These are phyloP conservation scores for Fusarium sp. DNA, from an alignment of 2,329 filamentous ascomycete species.

Conservation along the genomic window DNA sequence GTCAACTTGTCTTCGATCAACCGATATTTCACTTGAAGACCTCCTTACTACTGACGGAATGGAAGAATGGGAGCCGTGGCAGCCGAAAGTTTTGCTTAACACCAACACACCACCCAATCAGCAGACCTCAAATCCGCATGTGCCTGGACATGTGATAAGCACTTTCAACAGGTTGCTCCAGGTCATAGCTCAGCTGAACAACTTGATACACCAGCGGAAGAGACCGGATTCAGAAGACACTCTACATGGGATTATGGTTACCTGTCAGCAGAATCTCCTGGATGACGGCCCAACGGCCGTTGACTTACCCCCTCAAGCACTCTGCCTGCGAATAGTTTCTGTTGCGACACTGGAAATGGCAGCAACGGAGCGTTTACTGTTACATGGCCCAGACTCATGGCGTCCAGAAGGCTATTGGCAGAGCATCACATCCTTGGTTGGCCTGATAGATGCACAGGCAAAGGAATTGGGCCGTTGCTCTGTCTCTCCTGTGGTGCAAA, in stretches of 20 bases:
- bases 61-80: constrained; percentile 16
- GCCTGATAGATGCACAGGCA: not conserved
- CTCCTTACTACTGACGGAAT: not conserved
- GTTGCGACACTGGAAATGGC: not conserved
- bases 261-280: not conserved
- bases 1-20: not conserved
- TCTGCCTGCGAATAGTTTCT: not conserved
- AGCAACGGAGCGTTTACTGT: not conserved
- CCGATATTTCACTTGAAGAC: not conserved
- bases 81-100: not conserved
- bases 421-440: not conserved
- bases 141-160: constrained; percentile 14
- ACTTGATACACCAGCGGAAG: not conserved
- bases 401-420: not conserved
- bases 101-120: rapidly evolving
- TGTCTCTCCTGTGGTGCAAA: not conserved
- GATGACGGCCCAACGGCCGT: rapidly evolving
- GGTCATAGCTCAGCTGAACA: not conserved
- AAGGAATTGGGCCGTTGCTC: not conserved
- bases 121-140: not conserved
- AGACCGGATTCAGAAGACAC: rapidly evolving
- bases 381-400: not conserved
- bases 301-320: not conserved
- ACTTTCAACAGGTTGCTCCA: not conserved
- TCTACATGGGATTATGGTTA: not conserved